phyloP scores from a whole-genome alignment of 1,139 yeast species.

The Spencermartinsiella ligniputridi region DNA sequence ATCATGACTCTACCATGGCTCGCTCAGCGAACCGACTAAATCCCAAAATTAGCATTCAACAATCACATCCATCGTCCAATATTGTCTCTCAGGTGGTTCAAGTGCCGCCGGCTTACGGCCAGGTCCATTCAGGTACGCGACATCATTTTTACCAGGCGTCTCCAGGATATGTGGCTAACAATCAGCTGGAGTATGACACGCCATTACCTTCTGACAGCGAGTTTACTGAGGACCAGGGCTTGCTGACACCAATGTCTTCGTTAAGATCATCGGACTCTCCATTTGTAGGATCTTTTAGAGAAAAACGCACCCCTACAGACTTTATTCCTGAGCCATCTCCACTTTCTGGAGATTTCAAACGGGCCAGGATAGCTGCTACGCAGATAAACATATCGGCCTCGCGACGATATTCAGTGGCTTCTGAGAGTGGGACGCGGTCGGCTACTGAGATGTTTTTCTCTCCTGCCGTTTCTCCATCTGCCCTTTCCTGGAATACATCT shows the following conservation, averaged over 20 bases:
- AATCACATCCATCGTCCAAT: constrained; percentile 4
- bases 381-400: not conserved
- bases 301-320: constrained; percentile 1
- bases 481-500: not conserved
- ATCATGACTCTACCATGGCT: not conserved
- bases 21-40: not conserved
- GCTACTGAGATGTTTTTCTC: constrained; percentile 6
- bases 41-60: constrained; percentile 1
- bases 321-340: not conserved
- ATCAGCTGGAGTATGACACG: constrained; percentile 7
- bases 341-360: not conserved
- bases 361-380: not conserved
- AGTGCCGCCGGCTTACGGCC: constrained; percentile 9
- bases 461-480: constrained; percentile 5
- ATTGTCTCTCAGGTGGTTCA: constrained; percentile 15
- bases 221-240: constrained; percentile 6
- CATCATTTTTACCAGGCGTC: not conserved
- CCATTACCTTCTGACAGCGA: constrained; percentile 10
- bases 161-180: not conserved
- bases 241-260: constrained; percentile 16
- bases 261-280: constrained; percentile 14
- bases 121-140: not conserved
- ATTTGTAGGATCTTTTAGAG: constrained; percentile 1
- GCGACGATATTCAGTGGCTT: not conserved
- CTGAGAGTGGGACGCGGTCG: constrained; percentile 3